Evolutionary conservation across 108 stramenopile genomes (phyloP), one percentile per base, ranked within the genome.

Genomic region (Aureococcus anophagefferens): DNA sequence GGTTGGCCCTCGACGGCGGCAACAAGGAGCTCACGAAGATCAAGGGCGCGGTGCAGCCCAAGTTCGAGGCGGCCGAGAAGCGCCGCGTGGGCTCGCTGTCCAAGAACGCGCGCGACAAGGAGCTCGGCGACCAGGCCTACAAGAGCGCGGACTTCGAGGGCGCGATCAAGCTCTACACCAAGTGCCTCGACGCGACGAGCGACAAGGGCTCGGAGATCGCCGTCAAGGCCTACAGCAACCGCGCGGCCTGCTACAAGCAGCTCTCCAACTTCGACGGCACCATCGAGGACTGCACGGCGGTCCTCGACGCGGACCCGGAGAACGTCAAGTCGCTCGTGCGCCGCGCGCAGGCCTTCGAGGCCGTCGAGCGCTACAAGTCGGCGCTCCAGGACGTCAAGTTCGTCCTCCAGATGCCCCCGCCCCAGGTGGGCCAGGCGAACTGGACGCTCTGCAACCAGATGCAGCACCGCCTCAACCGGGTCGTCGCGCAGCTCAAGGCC

Each of bases 231-330:
- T 91, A 85, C 79, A 75, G 88, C 76, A 98, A 98, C 74, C 94
- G 97, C 67, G 92, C 96, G 28, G 97, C 97, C 35, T 98, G 97
- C 85, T 94, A 94, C 96, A 98, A 98, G 85, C 97, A 98, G 86
- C 93, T 98, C 71, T 91, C 90, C 74, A 95, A 98, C 85, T 98
- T 96, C 74, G 96, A 98, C 74, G 97, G 92, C 28, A 89, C 89
- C 32, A 96, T 98, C 68, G 81, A 81, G 31, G 97, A 98, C 81
- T 96, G 94, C 66, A 94, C 93, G 29, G 84, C 90, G 14, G 98
- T 99, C 18, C 82, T 99, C 51, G 98, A 99, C 76, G 85, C 89
- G 0, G 91, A 97, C 68, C 96, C 95, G 16, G 85, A 93, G 32
- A 95, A 98, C 78, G 89, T 95, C 67, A 99, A 99, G 91, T 93